Evolutionary conservation across 495 filamentous ascomycete genomes (phyloP).

Genomic region (Jackrogersella multiformis): DNA sequence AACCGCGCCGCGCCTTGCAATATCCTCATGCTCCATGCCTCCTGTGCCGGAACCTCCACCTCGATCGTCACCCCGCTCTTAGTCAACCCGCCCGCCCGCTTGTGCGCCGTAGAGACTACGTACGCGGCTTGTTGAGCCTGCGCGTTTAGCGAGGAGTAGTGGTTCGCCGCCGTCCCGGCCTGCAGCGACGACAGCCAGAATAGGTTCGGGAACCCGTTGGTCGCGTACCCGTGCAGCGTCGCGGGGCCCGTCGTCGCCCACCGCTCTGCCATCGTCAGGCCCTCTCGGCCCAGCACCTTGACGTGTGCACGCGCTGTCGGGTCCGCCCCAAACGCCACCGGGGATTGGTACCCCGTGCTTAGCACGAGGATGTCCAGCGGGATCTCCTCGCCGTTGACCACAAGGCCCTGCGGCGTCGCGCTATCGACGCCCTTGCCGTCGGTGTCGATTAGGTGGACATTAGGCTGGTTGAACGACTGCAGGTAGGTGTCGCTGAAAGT

Average conservation of each 20-base stretch:
- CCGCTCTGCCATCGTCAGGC: slow-evolving; percentile 55
- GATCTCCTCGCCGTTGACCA: slow-evolving; percentile 51
- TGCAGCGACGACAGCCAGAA: slow-evolving; percentile 59
- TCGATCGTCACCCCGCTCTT: slow-evolving; percentile 50
- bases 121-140: slow-evolving; percentile 54
- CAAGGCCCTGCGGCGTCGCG: slow-evolving; percentile 50
- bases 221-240: slow-evolving; percentile 60
- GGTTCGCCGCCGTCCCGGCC: slow-evolving; percentile 52
- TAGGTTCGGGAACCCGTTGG: slow-evolving; percentile 62
- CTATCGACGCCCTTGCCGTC: slow-evolving; percentile 59
- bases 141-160: slow-evolving; percentile 52
- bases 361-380: slow-evolving; percentile 60
- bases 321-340: slow-evolving; percentile 44
- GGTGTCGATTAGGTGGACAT: slow-evolving; percentile 64
- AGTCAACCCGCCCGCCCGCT: slow-evolving; percentile 34
- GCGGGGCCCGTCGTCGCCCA: slow-evolving; percentile 47
- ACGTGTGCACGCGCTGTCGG: slow-evolving; percentile 49
- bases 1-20: slow-evolving; percentile 51
- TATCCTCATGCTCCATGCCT: slow-evolving; percentile 58
- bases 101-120: slow-evolving; percentile 56
- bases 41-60: slow-evolving; percentile 53
- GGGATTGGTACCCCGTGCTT: slow-evolving; percentile 58
- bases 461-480: slow-evolving; percentile 52
- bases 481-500: slow-evolving; percentile 60
- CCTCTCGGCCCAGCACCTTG: slow-evolving; percentile 53